phyloP scores from a whole-genome alignment of 768 basidiomycete species.

The Leccinellum rugosiceps region DNA sequence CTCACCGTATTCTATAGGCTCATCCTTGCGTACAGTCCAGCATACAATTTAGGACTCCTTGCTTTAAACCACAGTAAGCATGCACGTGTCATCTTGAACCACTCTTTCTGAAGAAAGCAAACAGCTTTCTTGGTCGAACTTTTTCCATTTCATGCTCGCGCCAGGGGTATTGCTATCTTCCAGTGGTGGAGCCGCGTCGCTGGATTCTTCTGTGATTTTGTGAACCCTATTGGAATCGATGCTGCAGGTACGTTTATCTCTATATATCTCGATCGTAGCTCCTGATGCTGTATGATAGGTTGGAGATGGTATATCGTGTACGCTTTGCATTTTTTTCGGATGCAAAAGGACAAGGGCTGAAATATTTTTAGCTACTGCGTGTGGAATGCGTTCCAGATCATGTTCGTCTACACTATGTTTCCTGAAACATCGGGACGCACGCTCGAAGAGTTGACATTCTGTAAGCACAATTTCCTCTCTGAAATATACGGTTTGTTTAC shows the following conservation, averaged over 20 bases:
- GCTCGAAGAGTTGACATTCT: slow-evolving; percentile 17
- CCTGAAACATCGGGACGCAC: slow-evolving; percentile 19
- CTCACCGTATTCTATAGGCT: background rate
- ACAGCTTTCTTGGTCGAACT: slow-evolving; percentile 60
- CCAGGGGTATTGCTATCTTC: slow-evolving; percentile 59
- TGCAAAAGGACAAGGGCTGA: background rate
- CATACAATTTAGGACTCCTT: slow-evolving; percentile 2
- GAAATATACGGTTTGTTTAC: background rate
- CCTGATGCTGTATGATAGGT: slow-evolving; percentile 1
- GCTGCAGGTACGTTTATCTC: background rate
- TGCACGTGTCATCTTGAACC: background rate
- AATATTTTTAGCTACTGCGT: slow-evolving; percentile 9
- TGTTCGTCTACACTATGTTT: slow-evolving; percentile 16
- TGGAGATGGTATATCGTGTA: slow-evolving; percentile 13
- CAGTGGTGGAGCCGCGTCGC: slow-evolving; percentile 51
- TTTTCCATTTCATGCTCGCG: slow-evolving; percentile 59
- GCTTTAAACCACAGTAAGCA: slow-evolving; percentile 4
- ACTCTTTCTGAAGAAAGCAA: background rate
- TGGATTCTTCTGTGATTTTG: background rate
- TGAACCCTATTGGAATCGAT: slow-evolving; percentile 11
- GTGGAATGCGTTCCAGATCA: slow-evolving; percentile 15
- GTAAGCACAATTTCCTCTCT: slow-evolving; percentile 4
- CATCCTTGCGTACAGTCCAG: slow-evolving; percentile 3
- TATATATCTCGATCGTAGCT: background rate
- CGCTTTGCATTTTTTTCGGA: background rate